Evolutionary conservation across 257 asterid genomes (phyloP).

Genomic region (Nicotiana undulata): DNA sequence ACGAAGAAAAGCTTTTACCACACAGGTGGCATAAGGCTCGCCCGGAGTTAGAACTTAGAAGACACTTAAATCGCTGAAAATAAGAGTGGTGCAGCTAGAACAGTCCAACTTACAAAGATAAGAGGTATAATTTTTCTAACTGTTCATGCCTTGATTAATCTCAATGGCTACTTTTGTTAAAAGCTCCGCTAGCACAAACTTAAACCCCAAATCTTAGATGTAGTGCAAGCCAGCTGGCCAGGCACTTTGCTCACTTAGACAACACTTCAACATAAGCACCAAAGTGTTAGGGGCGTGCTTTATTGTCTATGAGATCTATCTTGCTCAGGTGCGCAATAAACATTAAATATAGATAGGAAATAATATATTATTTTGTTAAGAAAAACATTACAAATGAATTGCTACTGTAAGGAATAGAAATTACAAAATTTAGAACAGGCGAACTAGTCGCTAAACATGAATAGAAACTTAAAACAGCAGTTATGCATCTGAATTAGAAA

Average conservation of each 20-base stretch:
- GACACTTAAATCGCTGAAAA: not conserved
- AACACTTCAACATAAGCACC: not conserved
- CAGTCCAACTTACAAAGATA: not conserved
- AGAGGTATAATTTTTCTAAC: not conserved
- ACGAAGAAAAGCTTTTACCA: not conserved
- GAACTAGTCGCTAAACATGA: not conserved
- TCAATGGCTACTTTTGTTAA: not conserved
- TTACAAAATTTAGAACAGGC: not conserved
- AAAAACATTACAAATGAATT: not conserved
- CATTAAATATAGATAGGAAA: not conserved
- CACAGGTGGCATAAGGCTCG: not conserved
- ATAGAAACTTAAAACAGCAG: not conserved
- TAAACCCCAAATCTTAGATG: not conserved
- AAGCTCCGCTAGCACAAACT: not conserved
- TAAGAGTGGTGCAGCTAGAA: not conserved
- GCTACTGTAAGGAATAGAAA: not conserved
- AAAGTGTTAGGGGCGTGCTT: not conserved
- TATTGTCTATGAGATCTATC: not conserved
- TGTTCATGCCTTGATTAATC: not conserved
- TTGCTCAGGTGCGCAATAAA: not conserved
- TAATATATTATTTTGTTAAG: not conserved
- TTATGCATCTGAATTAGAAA: not conserved
- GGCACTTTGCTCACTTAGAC: not conserved
- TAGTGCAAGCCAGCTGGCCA: not conserved
- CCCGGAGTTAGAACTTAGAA: not conserved